Conservation (phyloP, 2,329 filamentous ascomycete species). For the Botrytis hyacinthi region DNA sequence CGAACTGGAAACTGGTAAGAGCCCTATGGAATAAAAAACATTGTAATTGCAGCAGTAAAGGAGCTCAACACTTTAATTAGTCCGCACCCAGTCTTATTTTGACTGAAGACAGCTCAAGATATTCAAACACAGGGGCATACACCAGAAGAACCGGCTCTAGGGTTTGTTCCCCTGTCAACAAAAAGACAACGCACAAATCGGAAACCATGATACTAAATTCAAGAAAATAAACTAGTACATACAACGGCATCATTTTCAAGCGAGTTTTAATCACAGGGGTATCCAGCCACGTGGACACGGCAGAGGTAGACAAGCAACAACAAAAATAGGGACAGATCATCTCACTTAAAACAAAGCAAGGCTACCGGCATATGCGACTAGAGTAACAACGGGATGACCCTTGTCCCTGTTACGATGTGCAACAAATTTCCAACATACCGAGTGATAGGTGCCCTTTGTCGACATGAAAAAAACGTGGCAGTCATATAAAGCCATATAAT, state of each 20-base stretch:
- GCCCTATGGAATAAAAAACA: background rate
- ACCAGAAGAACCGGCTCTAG: background rate
- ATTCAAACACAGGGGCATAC: background rate
- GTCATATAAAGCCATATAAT: background rate
- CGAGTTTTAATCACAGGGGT: background rate
- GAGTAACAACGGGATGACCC: background rate
- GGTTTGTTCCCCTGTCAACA: background rate
- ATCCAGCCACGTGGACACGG: constrained; percentile 7
- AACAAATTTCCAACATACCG: constrained; percentile 6
- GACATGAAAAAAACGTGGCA: background rate
- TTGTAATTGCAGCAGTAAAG: background rate
- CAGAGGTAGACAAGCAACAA: constrained; percentile 11
- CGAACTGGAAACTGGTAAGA: background rate
- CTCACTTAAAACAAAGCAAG: background rate
- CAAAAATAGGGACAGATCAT: background rate
- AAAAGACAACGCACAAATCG: background rate
- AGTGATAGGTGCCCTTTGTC: background rate
- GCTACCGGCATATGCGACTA: background rate
- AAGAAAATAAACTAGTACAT: constrained; percentile 2
- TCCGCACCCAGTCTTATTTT: background rate
- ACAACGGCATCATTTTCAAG: background rate
- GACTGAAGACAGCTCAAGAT: background rate
- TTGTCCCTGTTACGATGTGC: constrained; percentile 14
- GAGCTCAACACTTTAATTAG: background rate
- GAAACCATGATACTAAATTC: background rate